Conservation (phyloP, 2,329 filamentous ascomycete genomes). For the Berkeleyomyces basicola region DNA sequence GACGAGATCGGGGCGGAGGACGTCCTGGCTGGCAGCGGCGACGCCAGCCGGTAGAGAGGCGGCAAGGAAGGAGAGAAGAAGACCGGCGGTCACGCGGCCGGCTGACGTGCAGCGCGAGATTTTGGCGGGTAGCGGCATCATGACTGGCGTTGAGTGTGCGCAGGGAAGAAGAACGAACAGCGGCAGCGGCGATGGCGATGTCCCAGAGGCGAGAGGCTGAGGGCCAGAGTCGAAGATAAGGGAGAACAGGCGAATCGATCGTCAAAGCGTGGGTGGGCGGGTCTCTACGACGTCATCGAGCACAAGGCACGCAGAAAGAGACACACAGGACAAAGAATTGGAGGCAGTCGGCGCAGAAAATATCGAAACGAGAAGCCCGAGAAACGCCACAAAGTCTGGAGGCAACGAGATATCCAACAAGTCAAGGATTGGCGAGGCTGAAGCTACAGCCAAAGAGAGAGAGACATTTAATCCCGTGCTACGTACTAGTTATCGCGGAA, state of each 20-base stretch:
- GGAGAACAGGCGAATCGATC: background rate
- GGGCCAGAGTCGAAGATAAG: background rate
- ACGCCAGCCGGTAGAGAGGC: constrained; percentile 30
- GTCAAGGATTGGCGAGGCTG: background rate
- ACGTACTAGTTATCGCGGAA: no score
- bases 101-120: constrained; percentile 32
- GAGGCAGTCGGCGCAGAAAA: no score
- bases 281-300: constrained; percentile 6
- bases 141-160: background rate
- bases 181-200: background rate
- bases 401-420: background rate
- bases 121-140: background rate
- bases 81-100: constrained; percentile 43
- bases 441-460: background rate
- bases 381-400: background rate
- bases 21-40: constrained; percentile 20
- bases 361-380: background rate
- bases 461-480: background rate
- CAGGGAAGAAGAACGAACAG: background rate
- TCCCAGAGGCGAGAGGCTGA: background rate
- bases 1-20: constrained; percentile 27
- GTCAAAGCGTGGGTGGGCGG: background rate
- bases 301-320: background rate
- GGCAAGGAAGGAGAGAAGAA: constrained; percentile 52
- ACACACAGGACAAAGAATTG: no score